Base-by-base conservation (phyloP, 1,139 yeast species). In the Geotrichum aggregatum region DNA sequence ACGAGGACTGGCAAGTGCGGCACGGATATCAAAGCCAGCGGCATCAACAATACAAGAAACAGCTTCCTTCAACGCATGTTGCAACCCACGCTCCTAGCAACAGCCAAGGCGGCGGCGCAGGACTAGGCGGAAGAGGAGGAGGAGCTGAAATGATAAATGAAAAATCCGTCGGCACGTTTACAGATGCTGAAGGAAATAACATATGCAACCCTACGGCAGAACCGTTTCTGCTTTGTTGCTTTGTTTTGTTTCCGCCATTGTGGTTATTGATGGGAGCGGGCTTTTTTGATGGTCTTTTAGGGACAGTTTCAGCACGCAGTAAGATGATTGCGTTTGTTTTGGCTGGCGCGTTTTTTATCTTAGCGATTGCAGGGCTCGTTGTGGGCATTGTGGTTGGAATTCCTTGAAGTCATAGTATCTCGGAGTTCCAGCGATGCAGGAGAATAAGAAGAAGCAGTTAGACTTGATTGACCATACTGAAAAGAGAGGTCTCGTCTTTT, bases 221-320 rank as follows among this genome's bases (percentile, higher is more conserved):
- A 40, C 13, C 35, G n/a, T 51, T 49, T 24, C 39, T 54, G 34
- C 34, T 54, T 11, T n/a, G 30, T 34, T 26, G 28, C 4, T 54
- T 51, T 39, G 33, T 44, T 1, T 14, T 54, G 3, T 54, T 54
- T 26, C 56, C 56, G 19, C 50, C 54, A n/a, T 34, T 54, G 26
- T 54, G 56, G 56, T 49, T 54, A 1, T 44, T 54, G 13, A 35
- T 54, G 21, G 56, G 50, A 1, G 52, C 52, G 5, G 56, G 56
- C 1, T 34, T 28, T 33, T 51, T 54, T 18, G 56, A 54, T 28
- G 30, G 46, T 8, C 44, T 49, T 26, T 28, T 54, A 14, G 49
- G 52, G 7, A 44, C 41, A 8, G 56, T 48, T 13, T 47, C 56
- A 3, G 34, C 41, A 14, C 31, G 54, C 18, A 47, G 52, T 7